phyloP scores from a whole-genome alignment of 169 alveolate genomes.

The Neospora caninum region DNA sequence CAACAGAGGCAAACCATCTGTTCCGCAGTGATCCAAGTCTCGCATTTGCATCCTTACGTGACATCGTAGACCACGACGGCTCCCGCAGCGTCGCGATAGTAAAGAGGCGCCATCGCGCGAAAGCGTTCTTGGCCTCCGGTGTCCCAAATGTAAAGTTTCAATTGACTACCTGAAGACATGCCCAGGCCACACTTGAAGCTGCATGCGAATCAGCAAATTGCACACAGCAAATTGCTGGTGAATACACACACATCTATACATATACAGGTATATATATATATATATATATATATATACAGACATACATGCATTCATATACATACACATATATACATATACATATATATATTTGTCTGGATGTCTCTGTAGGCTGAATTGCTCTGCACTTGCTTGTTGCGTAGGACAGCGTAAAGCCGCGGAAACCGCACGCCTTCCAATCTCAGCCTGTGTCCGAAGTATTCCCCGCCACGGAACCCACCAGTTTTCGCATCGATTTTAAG shows the following conservation, averaged over 20 bases:
- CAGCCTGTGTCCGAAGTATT: no score
- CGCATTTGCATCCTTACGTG: conserved; percentile 61
- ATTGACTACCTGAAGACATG: conserved; percentile 75
- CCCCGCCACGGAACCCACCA: no score
- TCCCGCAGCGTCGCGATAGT: conserved; percentile 90
- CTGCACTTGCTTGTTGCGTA: no score
- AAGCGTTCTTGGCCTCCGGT: conserved; percentile 94
- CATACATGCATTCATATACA: no score
- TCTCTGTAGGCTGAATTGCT: no score
- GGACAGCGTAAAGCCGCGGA: no score
- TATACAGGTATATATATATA: not conserved
- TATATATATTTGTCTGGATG: no score
- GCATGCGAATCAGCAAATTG: not conserved
- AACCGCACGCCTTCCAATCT: no score
- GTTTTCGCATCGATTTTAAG: no score
- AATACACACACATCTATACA: not conserved
- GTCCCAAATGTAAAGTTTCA: conserved; percentile 93
- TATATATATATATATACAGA: not conserved
- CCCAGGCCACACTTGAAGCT: not conserved
- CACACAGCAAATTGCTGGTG: no score
- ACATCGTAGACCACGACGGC: conserved; percentile 90
- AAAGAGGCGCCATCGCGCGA: conserved; percentile 87
- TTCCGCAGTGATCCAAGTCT: not conserved
- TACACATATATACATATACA: no score
- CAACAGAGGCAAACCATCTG: not conserved